phyloP scores from a whole-genome alignment of 2,329 filamentous ascomycete genomes.

The Exophiala sideris region DNA sequence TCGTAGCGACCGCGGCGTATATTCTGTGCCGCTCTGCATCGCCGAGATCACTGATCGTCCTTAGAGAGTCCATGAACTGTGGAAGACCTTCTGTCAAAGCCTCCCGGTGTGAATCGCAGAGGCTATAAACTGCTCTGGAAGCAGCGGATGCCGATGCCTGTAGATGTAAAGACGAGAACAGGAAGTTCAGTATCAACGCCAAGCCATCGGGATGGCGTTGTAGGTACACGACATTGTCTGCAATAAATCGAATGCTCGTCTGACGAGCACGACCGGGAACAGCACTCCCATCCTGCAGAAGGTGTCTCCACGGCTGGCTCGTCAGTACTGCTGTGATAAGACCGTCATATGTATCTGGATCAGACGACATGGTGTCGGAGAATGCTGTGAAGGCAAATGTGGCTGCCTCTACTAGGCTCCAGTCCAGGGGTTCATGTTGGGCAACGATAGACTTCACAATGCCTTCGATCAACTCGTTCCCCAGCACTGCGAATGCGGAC shows the following conservation, averaged over 20 bases:
- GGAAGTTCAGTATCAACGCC: conserved; percentile 41
- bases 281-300: conserved; percentile 33
- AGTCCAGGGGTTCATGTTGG: conserved; percentile 36
- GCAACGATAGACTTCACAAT: conserved; percentile 38
- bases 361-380: conserved; percentile 45
- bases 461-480: conserved; percentile 40
- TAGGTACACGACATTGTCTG: conserved; percentile 44
- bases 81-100: conserved; percentile 41
- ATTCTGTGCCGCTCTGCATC: conserved; percentile 30
- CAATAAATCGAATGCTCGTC: conserved; percentile 43
- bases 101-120: conserved; percentile 44
- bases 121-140: conserved; percentile 42
- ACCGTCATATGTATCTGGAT: conserved; percentile 40
- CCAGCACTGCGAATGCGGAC: conserved; percentile 42
- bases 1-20: conserved; percentile 43
- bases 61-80: conserved; percentile 42
- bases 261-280: conserved; percentile 36
- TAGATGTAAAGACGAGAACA: conserved; percentile 44
- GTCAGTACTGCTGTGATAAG: conserved; percentile 42
- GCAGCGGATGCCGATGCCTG: conserved; percentile 41
- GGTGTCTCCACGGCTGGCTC: conserved; percentile 31
- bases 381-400: conserved; percentile 44
- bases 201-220: conserved; percentile 41
- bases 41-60: conserved; percentile 18
- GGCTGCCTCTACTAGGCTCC: conserved; percentile 44